Evolutionary conservation across 108 stramenopile species (phyloP).

Genomic region (Cyclotella distinguenda): DNA sequence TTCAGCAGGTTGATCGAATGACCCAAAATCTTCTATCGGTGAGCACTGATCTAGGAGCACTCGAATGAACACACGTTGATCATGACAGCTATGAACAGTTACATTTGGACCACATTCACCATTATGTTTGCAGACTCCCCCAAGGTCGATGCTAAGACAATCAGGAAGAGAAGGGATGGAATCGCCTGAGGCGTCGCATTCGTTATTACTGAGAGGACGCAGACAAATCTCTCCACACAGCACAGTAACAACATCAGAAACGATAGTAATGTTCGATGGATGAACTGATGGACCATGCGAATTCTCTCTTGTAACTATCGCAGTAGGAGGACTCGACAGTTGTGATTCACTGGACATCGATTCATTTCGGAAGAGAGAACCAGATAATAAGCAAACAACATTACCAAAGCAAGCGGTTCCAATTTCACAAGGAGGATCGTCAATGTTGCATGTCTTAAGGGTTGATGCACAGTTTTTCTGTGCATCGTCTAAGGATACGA

Average conservation of each 20-base stretch:
- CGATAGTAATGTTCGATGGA: background rate
- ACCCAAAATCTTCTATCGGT: background rate
- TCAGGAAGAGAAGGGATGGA: constrained; percentile 12
- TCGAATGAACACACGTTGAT: constrained; percentile 18
- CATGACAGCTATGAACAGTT: constrained; percentile 18
- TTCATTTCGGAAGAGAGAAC: constrained; percentile 2
- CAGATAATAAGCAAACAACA: constrained; percentile 13
- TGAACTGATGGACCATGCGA: background rate
- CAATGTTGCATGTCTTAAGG: constrained; percentile 30
- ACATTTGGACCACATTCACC: constrained; percentile 28
- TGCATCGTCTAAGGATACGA: constrained; percentile 25
- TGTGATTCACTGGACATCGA: background rate
- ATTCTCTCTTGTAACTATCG: background rate
- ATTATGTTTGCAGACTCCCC: constrained; percentile 25
- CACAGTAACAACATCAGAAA: background rate
- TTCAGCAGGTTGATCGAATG: background rate
- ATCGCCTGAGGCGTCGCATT: constrained; percentile 12
- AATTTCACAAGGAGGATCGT: constrained; percentile 26
- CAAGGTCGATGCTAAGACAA: constrained; percentile 21
- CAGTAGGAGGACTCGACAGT: background rate
- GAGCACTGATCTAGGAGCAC: constrained; percentile 16
- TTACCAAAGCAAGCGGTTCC: constrained; percentile 40
- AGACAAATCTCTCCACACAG: constrained; percentile 31
- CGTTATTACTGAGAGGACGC: constrained; percentile 11
- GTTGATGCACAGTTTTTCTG: constrained; percentile 27